Evolutionary conservation across 768 basidiomycete species (phyloP), one percentile per base, ranked within the genome.

Genomic region (Piloderma croceum): DNA sequence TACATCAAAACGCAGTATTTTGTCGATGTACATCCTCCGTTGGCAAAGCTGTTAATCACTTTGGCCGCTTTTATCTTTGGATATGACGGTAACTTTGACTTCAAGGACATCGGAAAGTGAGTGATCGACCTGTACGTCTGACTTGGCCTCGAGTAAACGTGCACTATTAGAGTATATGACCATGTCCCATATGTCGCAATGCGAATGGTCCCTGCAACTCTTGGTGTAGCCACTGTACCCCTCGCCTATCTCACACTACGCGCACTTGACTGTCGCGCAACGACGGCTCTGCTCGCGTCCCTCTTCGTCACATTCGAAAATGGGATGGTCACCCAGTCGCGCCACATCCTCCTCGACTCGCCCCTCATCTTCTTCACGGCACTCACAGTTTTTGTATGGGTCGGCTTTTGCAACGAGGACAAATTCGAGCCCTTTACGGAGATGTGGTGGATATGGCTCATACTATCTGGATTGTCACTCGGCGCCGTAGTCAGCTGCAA

Each of bases 301-400:
- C 70, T 93, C 45, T 83, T 98, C 63, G 71, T 99, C 67, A 91
- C 85, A 1, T 98, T 99, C 62, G 96, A 99, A 65, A 99, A 99
- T 58, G 92, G 87, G 11, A 70, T 98, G 48, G 71, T 94, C 60
- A 96, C 94, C 10, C 96, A 99, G 60, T 96, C 92, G 3, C 82
- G 96, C 10, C 82, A 91, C 55, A 97, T 99, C 62, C 86, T 99
- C 34, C 84, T 99, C 58, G 96, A 99, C 62, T 92, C 92, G 12
- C 93, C 92, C n/a, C 76, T 99, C 48, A 76, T 99, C 52, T 98
- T 99, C 73, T 99, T 98, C 70, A 97, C 93, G 18, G 90, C 90
- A 0, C 78, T 96, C 22, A 84, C 90, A 3, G 67, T 74, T 36
- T 90, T 93, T 62, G 63, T 88, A 40, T 99, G 92, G 83, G 74